Evolutionary conservation across 441 rosid species (phyloP).

Genomic region (Erodium chrysanthum): DNA sequence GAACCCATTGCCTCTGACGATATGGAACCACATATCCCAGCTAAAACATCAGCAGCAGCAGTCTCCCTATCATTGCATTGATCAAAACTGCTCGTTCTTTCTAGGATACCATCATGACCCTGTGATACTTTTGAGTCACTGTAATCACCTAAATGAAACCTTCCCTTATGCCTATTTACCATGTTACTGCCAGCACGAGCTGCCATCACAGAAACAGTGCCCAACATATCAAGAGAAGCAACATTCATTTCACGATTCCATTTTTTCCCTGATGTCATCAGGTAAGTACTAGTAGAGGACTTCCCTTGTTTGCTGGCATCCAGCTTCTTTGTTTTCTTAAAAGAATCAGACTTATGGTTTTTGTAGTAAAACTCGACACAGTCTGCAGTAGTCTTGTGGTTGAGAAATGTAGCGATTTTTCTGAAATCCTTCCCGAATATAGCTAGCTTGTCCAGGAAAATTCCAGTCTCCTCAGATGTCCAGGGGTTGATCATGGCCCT

Average conservation of each 20-base stretch:
- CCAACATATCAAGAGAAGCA: conserved; percentile 69
- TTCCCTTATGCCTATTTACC: conserved; percentile 35
- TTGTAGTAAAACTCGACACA: conserved; percentile 95
- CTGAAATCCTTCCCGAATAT: conserved; percentile 73
- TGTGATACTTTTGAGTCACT: conserved; percentile 36
- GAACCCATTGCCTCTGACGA: conserved; percentile 88
- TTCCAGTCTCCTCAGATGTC: conserved; percentile 68
- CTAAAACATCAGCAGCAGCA: conserved; percentile 73
- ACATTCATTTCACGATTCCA: conserved; percentile 65
- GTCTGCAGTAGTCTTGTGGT: conserved; percentile 91
- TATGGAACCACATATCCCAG: conserved; percentile 65
- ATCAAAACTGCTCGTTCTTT: conserved; percentile 40
- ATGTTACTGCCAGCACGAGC: conserved; percentile 47
- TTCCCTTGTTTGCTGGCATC: conserved; percentile 45
- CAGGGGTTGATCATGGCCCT: conserved; percentile 81
- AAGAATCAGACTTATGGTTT: conserved; percentile 87
- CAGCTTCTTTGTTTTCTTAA: conserved; percentile 64
- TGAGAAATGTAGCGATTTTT: conserved; percentile 75
- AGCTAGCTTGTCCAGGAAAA: conserved; percentile 69
- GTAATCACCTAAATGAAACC: conserved; percentile 36
- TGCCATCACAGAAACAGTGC: conserved; percentile 67
- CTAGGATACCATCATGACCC: conserved; percentile 38
- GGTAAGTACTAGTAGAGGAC: conserved; percentile 47
- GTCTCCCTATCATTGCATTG: conserved; percentile 57
- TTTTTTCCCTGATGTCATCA: conserved; percentile 58